Conservation (phyloP, 495 filamentous ascomycete species). For the Talaromyces nanjingensis region DNA sequence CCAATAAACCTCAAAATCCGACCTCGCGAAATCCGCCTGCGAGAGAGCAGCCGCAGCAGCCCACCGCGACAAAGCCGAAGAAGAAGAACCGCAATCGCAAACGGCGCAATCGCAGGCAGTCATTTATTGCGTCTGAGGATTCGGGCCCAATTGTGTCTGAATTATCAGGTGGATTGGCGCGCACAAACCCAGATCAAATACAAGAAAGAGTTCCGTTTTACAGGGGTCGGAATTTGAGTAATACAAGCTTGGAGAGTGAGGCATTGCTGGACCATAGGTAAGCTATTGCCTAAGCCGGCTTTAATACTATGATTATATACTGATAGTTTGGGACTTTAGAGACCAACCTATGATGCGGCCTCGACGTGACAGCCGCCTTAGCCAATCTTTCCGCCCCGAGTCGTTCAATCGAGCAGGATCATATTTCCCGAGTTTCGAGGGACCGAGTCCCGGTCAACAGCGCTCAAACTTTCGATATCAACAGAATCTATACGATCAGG, state of each 20-base stretch:
- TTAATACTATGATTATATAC: not conserved
- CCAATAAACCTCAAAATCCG: not conserved
- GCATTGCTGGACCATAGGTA: slow-evolving; percentile 76
- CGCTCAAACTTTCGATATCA: slow-evolving; percentile 15
- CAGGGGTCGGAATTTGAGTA: slow-evolving; percentile 55
- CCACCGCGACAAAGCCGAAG: slow-evolving; percentile 19
- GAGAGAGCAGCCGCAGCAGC: not conserved
- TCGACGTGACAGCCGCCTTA: slow-evolving; percentile 53
- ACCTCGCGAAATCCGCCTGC: slow-evolving; percentile 13
- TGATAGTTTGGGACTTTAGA: slow-evolving; percentile 29
- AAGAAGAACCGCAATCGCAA: slow-evolving; percentile 36
- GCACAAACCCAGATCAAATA: not conserved
- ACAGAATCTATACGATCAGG: slow-evolving; percentile 8
- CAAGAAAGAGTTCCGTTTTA: slow-evolving; percentile 43
- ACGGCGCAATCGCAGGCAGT: slow-evolving; percentile 34
- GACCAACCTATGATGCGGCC: slow-evolving; percentile 65
- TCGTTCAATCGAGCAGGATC: slow-evolving; percentile 22
- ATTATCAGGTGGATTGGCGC: not conserved
- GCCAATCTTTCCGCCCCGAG: slow-evolving; percentile 39
- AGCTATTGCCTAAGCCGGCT: not conserved
- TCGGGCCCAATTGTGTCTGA: slow-evolving; percentile 12
- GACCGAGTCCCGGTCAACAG: slow-evolving; percentile 8
- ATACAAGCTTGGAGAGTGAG: slow-evolving; percentile 76
- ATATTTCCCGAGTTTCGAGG: slow-evolving; percentile 24
- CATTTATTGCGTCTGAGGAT: slow-evolving; percentile 28